Evolutionary conservation across 257 asterid genomes (phyloP), one percentile per base, ranked within the genome.

Genomic region (Cynanchum wilfordii): DNA sequence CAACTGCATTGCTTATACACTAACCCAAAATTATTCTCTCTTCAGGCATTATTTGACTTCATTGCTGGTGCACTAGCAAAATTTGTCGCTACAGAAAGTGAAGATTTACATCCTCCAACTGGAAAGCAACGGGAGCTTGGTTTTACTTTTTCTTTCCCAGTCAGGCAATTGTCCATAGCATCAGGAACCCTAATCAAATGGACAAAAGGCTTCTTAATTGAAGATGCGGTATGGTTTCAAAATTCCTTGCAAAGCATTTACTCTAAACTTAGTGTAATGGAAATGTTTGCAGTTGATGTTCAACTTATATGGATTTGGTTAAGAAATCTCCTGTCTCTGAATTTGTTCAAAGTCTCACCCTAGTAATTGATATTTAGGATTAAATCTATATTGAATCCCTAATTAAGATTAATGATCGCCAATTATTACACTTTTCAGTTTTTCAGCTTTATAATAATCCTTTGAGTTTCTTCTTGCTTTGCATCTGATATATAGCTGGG

Each of bases 111-210:
- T 71, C 90, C 73, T 64, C 86, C 89, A 36, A 82, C 87, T 3
- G 96, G 89, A 50, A 85, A 77, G 85, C 91, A 84, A 75, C 86
- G 98, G 86, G 97, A 94, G 84, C 88, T 94, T 60, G 99, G 99
- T 71, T 92, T 94, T 86, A 94, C 99, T 73, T 92, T 94, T 79
- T 94, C 99, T 22, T 94, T 94, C 80, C 98, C 99, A 3, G 93
- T 90, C 68, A 81, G 76, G 82, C 99, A 94, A 79, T 77, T 81
- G 73, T 94, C 97, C 30, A 82, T 94, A 73, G 81, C 92, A 58
- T 92, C 96, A 1, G 99, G 99, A 65, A 88, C 89, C 60, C 89
- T 94, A 27, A 88, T 91, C 49, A 91, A 82, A 79, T 94, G 99
- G 99, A 88, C 99, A 2, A 94, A 94, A 82, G 97, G 98, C 71